These are phyloP conservation scores for Erythrobasidium hasegawianum DNA, from an alignment of 1,284 basidiomycete genomes.

Conservation along the genomic window DNA sequence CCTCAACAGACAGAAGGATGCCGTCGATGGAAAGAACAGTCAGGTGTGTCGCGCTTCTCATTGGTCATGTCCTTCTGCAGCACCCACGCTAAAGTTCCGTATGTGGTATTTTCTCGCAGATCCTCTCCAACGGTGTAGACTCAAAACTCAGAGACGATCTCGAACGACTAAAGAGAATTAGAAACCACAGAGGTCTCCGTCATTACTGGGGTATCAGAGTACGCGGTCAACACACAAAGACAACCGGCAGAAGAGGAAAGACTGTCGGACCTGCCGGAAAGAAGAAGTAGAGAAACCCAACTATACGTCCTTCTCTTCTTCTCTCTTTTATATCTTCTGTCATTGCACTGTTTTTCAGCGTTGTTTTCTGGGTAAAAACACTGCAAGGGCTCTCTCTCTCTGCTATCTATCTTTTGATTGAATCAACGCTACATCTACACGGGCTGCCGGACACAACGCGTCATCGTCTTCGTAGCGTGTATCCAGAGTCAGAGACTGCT, in stretches of 20 bases:
- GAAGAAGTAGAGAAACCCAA: background rate
- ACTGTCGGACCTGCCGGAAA: background rate
- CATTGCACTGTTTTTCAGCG: background rate
- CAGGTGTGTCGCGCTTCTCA: slow-evolving; percentile 56
- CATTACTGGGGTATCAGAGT: slow-evolving; percentile 56
- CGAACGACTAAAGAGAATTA: slow-evolving; percentile 99
- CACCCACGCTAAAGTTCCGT: background rate
- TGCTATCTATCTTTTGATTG: too few relatives aligned
- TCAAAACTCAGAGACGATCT: slow-evolving; percentile 98
- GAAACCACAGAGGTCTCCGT: slow-evolving; percentile 94
- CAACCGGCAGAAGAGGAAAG: slow-evolving; percentile 61
- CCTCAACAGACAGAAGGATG: slow-evolving; percentile 98
- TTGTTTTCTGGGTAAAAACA: too few relatives aligned
- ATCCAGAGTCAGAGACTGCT: too few relatives aligned
- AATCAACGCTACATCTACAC: too few relatives aligned
- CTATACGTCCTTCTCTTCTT: background rate
- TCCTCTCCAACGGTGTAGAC: slow-evolving; percentile 95
- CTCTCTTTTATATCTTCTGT: background rate
- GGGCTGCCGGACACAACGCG: too few relatives aligned
- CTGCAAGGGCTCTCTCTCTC: too few relatives aligned
- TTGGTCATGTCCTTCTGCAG: too few relatives aligned
- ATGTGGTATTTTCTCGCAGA: background rate
- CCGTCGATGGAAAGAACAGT: slow-evolving; percentile 92
- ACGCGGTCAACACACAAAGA: slow-evolving; percentile 98
- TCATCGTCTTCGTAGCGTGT: too few relatives aligned